A percentile compares a stretch with the other conserved stretches of the same genome.
phyloP scores from a whole-genome alignment of 177 flowering plant genomes.

The Tripterygium wilfordii region DNA sequence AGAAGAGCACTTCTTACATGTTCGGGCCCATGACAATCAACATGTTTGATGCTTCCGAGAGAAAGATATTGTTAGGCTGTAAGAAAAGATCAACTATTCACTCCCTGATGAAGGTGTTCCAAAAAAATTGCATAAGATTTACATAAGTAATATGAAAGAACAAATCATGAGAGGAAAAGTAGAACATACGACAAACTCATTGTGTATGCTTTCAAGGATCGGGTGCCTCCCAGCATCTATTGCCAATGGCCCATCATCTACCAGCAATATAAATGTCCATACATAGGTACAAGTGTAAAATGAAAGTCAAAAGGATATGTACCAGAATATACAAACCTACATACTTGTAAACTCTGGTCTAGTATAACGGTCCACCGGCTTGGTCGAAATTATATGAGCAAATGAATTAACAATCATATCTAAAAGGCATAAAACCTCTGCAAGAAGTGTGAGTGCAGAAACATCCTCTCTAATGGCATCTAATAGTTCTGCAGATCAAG shows the following conservation, averaged over 20 bases:
- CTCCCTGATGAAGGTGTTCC: neutral
- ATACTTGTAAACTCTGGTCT: slow-evolving; percentile 88
- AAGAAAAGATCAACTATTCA: slow-evolving; percentile 11
- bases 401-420: slow-evolving; percentile 99
- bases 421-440: slow-evolving; percentile 89
- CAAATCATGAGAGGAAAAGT: neutral
- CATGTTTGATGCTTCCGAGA: slow-evolving; percentile 98
- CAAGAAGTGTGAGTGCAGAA: slow-evolving; percentile 77
- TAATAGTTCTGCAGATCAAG: slow-evolving; percentile 52
- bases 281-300: neutral
- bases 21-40: slow-evolving; percentile 92
- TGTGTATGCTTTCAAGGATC: slow-evolving; percentile 83
- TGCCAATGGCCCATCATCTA: slow-evolving; percentile 91
- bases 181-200: slow-evolving; percentile 61
- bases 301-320: neutral
- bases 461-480: slow-evolving; percentile 80
- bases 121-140: neutral
- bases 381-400: slow-evolving; percentile 88
- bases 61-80: slow-evolving; percentile 91
- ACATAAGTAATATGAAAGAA: neutral
- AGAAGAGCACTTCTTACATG: slow-evolving; percentile 56
- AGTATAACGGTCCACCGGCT: slow-evolving; percentile 83
- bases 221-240: slow-evolving; percentile 97
- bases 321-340: neutral
- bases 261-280: slow-evolving; percentile 13